Conservation (phyloP, 31 red algal genomes). For the Porphyra umbilicalis region DNA sequence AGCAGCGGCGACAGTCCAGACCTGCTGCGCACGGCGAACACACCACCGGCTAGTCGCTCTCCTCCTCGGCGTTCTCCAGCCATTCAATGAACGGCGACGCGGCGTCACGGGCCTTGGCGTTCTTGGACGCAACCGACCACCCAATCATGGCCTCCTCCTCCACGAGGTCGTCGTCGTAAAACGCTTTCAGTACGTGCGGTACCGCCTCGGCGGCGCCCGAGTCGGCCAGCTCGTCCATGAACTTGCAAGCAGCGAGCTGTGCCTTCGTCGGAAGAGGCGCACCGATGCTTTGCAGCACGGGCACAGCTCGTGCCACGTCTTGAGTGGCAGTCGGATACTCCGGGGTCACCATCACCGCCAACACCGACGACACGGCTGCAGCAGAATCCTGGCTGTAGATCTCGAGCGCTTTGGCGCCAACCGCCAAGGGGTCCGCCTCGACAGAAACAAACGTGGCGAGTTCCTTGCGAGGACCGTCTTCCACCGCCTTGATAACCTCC, state of each 20-base stretch:
- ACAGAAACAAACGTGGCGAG: not conserved
- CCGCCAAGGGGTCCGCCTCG: not conserved
- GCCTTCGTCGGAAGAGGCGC: conserved; percentile 36
- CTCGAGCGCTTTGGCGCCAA: not conserved
- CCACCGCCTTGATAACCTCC: not conserved
- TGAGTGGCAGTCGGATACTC: not conserved
- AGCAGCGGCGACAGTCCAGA: too few relatives aligned
- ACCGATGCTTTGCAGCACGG: conserved; percentile 10
- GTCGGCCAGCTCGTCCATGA: conserved; percentile 43
- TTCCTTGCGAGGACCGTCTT: not conserved
- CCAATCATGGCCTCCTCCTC: conserved; percentile 68
- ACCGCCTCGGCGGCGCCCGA: conserved; percentile 31
- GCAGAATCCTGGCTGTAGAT: not conserved
- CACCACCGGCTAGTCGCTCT: not conserved
- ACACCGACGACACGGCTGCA: not conserved
- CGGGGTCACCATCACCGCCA: not conserved
- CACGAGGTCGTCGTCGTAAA: conserved; percentile 65
- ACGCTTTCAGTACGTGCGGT: conserved; percentile 63
- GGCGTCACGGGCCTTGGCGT: conserved; percentile 31
- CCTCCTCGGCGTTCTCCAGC: conserved; percentile 72
- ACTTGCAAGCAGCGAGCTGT: conserved; percentile 24
- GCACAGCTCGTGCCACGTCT: conserved; percentile 17
- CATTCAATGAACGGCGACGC: conserved; percentile 65
- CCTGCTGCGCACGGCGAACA: too few relatives aligned
- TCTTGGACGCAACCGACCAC: conserved; percentile 38